phyloP scores from a whole-genome alignment of 352 stramenopile species.

The Pythium scleroteichum region DNA sequence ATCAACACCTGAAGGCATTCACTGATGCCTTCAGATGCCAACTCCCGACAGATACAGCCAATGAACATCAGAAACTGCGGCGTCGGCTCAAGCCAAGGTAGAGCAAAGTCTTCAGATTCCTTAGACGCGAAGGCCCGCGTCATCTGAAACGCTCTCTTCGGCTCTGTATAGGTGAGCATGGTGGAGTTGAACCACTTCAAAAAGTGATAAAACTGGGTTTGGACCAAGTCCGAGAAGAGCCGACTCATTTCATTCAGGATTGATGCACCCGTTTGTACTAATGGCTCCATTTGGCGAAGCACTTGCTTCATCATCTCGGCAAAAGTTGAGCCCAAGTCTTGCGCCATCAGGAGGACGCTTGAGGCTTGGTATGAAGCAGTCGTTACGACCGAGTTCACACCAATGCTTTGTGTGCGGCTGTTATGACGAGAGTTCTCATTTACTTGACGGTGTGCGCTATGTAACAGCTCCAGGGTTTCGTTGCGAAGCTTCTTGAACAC shows the following conservation, averaged over 20 bases:
- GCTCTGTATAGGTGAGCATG: constrained; percentile 68
- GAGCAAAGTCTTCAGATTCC: constrained; percentile 33
- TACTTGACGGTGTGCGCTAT: constrained; percentile 38
- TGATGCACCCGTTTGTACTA: constrained; percentile 63
- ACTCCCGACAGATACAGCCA: constrained; percentile 63
- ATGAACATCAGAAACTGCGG: constrained; percentile 73
- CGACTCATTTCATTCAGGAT: constrained; percentile 73
- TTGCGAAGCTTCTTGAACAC: constrained; percentile 63
- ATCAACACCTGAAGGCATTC: constrained; percentile 73
- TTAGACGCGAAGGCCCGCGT: constrained; percentile 1
- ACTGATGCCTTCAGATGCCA: constrained; percentile 62
- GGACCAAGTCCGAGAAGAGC: constrained; percentile 77
- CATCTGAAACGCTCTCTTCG: constrained; percentile 56
- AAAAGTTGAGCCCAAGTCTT: constrained; percentile 55
- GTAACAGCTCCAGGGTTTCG: constrained; percentile 62
- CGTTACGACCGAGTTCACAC: constrained; percentile 13
- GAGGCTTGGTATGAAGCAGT: constrained; percentile 23
- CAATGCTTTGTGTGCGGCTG: constrained; percentile 29
- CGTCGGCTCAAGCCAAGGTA: constrained; percentile 65
- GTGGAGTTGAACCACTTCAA: constrained; percentile 79
- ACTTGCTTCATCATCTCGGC: constrained; percentile 80
- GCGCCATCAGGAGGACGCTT: constrained; percentile 57
- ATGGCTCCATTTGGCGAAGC: constrained; percentile 74
- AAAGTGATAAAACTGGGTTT: constrained; percentile 80
- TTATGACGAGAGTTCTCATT: constrained; percentile 24